These are phyloP conservation scores for Debaryomycetaceae sp. DNA, from an alignment of 1,139 yeast species.

Conservation along the genomic window DNA sequence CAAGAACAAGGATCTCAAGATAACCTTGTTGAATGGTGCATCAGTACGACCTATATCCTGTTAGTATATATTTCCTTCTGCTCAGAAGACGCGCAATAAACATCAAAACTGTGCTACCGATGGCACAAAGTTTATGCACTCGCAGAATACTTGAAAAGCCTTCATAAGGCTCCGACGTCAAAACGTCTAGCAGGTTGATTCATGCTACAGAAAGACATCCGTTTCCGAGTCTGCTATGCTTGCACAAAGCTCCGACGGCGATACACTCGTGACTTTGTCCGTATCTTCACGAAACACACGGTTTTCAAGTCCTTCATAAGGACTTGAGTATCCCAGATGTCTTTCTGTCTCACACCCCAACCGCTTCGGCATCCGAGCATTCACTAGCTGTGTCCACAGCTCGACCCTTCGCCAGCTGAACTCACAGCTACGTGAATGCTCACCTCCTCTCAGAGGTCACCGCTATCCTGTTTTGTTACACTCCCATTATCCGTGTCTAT, in stretches of 20 bases:
- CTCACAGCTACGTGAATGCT: background rate
- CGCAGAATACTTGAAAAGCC: constrained; percentile 46
- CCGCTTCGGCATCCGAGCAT: background rate
- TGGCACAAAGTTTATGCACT: constrained; percentile 39
- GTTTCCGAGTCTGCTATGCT: background rate
- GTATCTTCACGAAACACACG: too few relatives aligned
- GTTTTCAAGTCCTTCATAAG: too few relatives aligned
- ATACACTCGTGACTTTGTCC: too few relatives aligned
- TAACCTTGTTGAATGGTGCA: constrained; percentile 96
- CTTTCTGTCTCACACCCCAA: background rate
- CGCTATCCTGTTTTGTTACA: background rate
- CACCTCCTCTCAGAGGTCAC: background rate
- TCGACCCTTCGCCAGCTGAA: background rate
- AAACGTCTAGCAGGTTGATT: background rate
- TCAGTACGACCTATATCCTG: constrained; percentile 84
- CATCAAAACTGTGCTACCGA: constrained; percentile 10
- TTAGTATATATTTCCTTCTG: constrained; percentile 52
- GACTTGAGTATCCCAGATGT: too few relatives aligned
- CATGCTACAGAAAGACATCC: background rate
- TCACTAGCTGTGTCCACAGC: constrained; percentile 4
- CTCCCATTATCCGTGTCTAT: background rate
- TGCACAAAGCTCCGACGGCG: too few relatives aligned
- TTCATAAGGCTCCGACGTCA: background rate
- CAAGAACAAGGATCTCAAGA: constrained; percentile 91
- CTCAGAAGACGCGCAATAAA: constrained; percentile 56